Base-by-base conservation (phyloP, 2,329 filamentous ascomycete genomes). In the Tolypocladium amazonense region DNA sequence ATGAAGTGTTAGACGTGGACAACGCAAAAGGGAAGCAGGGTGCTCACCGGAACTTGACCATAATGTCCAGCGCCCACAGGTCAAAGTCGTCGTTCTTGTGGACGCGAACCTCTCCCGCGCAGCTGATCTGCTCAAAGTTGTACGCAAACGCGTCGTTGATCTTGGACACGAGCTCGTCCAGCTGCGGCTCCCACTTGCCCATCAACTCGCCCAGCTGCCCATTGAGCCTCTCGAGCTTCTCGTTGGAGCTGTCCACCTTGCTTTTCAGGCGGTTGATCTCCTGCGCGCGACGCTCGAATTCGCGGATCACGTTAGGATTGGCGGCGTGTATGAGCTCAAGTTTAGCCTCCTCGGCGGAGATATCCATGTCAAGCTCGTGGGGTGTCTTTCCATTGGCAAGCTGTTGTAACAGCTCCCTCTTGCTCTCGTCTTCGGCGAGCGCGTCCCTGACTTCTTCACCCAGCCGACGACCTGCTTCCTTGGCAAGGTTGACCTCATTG, bases 31-130 rank as follows among this genome's bases (percentile, higher is more conserved):
- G 20, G 47, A 8, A 39, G 47, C 6, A 3, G 23, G 9, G 30
- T 54, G 73, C 82, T 61, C 81, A 90, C 87, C 93, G 88, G 77
- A 99, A 99, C 70, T 92, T 95, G 71, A 99, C 94, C 72, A 88
- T 88, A 70, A 99, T 95, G 71, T 96, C 88, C 62, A 99, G 88
- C 1, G 90, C 87, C 94, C 94, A 99, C 62, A 89, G 85, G 60
- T 95, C 90, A 75, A 97, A 99, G 70, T 97, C 91, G 27, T 91
- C 88, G 65, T 92, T 89, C 72, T 97, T 97, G 78, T 92, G 83
- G 4, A 99, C 80, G 62, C 82, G 82, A 4, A 99, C 92, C 73
- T 97, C 90, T 41, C 94, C 94, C 6, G 92, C 92, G 72, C 94
- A 97, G 65, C 88, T 91, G 70, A 99, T 97, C 71, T 93, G 88